Evolutionary conservation across 2,329 filamentous ascomycete genomes (phyloP).

Genomic region (Orbilia javanica): DNA sequence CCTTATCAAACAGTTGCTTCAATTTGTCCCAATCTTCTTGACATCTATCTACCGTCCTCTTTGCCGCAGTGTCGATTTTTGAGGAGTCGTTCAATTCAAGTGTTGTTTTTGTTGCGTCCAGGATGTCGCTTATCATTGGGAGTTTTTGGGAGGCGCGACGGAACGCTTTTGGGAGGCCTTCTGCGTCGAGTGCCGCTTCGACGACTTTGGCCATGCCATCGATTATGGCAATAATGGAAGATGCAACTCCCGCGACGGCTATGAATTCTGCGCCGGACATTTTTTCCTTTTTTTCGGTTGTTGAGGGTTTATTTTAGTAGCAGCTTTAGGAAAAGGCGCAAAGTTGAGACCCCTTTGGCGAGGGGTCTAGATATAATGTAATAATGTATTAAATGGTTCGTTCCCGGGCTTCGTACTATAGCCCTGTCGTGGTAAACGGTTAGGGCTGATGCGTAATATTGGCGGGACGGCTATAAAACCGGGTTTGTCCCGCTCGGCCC

Average conservation of each 20-base stretch:
- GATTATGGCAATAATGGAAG: constrained; percentile 4
- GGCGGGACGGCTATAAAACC: no score
- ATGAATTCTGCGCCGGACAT: constrained; percentile 30
- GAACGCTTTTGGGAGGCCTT: constrained; percentile 25
- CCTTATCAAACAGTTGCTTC: constrained; percentile 12
- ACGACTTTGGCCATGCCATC: not conserved
- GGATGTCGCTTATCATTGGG: constrained; percentile 5
- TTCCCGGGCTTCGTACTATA: no score
- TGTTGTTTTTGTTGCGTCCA: not conserved
- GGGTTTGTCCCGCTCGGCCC: no score
- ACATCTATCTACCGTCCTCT: constrained; percentile 11
- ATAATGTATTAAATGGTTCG: no score
- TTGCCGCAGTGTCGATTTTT: not conserved
- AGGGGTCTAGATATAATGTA: no score
- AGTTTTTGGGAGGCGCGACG: constrained; percentile 14
- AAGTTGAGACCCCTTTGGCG: no score
- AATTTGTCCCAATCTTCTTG: constrained; percentile 15
- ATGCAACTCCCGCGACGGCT: constrained; percentile 7
- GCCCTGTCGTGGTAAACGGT: no score
- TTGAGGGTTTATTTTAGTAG: no score
- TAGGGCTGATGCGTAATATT: no score
- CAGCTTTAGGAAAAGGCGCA: no score
- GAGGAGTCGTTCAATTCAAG: not conserved
- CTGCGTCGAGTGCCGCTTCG: not conserved
- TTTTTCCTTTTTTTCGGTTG: no score